These are phyloP conservation scores for Saccharomycopsis malanga DNA, from an alignment of 805 yeast species.

Conservation along the genomic window DNA sequence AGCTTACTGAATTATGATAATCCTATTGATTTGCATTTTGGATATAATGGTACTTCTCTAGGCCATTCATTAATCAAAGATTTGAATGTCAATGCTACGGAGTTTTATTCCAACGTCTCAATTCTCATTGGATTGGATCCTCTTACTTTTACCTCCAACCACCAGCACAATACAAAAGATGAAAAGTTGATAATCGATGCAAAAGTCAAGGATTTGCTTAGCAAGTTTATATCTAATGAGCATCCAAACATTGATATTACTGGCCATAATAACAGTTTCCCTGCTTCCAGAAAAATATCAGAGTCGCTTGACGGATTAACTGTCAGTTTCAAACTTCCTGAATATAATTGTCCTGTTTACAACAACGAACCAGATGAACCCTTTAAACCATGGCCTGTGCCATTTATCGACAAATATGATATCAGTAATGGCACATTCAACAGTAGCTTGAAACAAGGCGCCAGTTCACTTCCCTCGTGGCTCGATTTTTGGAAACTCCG, in stretches of 20 bases:
- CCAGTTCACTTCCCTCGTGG: neutral
- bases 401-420: neutral
- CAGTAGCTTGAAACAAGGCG: neutral
- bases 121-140: constrained; percentile 15
- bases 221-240: constrained; percentile 35
- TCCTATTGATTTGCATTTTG: constrained; percentile 13
- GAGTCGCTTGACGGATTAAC: constrained; percentile 25
- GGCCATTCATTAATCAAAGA: constrained; percentile 13
- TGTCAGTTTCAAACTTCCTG: constrained; percentile 29
- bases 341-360: constrained; percentile 19
- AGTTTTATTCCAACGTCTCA: constrained; percentile 10
- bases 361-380: neutral
- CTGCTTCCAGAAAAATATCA: constrained; percentile 25
- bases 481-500: neutral
- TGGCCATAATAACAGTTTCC: constrained; percentile 27
- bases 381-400: too few species aligned
- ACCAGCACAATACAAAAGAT: neutral
- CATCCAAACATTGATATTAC: constrained; percentile 28
- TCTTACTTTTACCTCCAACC: neutral
- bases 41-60: constrained; percentile 8
- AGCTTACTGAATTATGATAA: neutral
- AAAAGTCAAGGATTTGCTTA: constrained; percentile 31
- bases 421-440: neutral
- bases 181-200: constrained; percentile 19
- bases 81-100: constrained; percentile 11